Base-by-base conservation (phyloP, 2,329 filamentous ascomycete species). In the Colletotrichum cordylinicola region DNA sequence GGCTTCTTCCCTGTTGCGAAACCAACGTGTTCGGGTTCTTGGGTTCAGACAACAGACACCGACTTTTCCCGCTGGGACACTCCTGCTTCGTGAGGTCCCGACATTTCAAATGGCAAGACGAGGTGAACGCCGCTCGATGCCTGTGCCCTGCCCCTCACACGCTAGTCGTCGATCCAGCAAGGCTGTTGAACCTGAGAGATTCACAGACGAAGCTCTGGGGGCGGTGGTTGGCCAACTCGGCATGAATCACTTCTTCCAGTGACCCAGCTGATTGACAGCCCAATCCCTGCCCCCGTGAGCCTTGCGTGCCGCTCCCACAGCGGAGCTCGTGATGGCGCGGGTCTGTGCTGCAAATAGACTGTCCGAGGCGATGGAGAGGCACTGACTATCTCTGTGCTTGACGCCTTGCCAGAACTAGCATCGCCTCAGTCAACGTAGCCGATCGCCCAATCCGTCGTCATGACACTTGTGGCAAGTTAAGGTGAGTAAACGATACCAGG, bases 1-100 rank as follows among this genome's bases (percentile, higher is more conserved):
- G 72, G 72, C 72, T 55, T 72, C 18, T 75, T 72, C 72, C 72
- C 55, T 75, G 69, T 15, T 72, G n/a, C 52, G 39, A 67, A 67
- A 73, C 33, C 61, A 67, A 75, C 72, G 37, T 75, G 68, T 72
- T 67, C 69, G 29, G 68, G 52, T n/a, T 70, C 52, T 27, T 15
- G 58, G 61, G 52, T 33, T 62, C 52, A 67, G 60, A 43, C 31
- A 39, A n/a, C 62, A 67, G 72, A 75, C 72, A 75, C 72, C 72
- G 72, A 70, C 68, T 67, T 75, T 75, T 75, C 48, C 37, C 37
- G 61, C 72, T 10, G 31, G 72, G 72, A 33, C 72, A 75, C 15
- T 67, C 72, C 72, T 72, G 61, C 67, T 75, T 33, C 24, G n/a
- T 55, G 61, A 55, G 24, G 48, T 31, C 56, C 67, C 56, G 37